phyloP scores from a whole-genome alignment of 129 eudicot species.

The Ambrosia trifida region DNA sequence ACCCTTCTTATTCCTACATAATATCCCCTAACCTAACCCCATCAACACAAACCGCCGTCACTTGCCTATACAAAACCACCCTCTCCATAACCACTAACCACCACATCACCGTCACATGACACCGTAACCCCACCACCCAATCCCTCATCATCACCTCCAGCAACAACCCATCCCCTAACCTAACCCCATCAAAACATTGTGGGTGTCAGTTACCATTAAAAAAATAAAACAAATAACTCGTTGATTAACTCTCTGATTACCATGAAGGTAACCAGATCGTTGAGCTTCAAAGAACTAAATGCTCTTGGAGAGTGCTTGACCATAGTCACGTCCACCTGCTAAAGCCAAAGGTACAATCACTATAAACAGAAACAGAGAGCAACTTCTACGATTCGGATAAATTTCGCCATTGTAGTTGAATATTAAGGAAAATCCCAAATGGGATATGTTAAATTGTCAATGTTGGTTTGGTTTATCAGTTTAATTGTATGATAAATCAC shows the following conservation, averaged over 20 bases:
- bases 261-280: constrained; percentile 85
- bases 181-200: no score
- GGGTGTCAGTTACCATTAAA: no score
- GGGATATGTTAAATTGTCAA: constrained; percentile 42
- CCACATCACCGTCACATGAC: no score
- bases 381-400: constrained; percentile 36
- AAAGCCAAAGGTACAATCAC: constrained; percentile 51
- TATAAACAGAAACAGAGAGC: constrained; percentile 54
- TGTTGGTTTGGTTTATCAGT: constrained; percentile 57
- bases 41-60: no score
- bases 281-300: constrained; percentile 93
- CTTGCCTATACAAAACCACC: no score
- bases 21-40: no score
- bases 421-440: neutral
- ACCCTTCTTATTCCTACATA: no score
- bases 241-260: constrained; percentile 64
- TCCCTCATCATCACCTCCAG: no score
- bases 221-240: no score
- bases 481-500: constrained; percentile 46
- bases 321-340: constrained; percentile 70
- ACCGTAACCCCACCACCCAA: no score
- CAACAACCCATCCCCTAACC: no score
- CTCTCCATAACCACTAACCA: no score
- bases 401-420: constrained; percentile 39
- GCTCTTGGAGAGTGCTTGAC: constrained; percentile 79